Base-by-base conservation (phyloP, 805 yeast species). In the Candida argentea region DNA sequence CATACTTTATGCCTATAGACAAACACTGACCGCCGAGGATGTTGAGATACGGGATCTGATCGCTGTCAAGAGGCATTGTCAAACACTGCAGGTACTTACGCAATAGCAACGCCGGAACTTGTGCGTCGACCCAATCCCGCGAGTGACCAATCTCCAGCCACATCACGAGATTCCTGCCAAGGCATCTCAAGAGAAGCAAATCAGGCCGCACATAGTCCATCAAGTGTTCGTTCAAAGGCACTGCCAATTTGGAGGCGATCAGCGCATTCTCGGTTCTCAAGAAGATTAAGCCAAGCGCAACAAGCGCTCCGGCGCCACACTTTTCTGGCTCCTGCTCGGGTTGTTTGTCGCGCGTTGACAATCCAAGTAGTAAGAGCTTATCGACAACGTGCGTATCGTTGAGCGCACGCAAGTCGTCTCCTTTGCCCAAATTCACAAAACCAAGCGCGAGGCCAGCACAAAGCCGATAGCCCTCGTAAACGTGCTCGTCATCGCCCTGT, bases 391-490 rank as follows among this genome's bases (percentile, higher is more conserved):
- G 75, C 0, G 78, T 64, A 44, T 79, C 91, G 34, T 68, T 68
- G 24, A 73, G 50, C 0, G 76, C 76, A 26, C 67, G 57, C 27
- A 78, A 50, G 34, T 68, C 71, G 29, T 68, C 67, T 1, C 91
- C 94, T 31, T 72, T 70, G 1, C 93, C 95, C 17, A 86, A 50
- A 43, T 87, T 86, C 10, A 86, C 75, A 32, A 76, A 70, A 0
- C 99, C 99, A 11, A 87, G 52, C 0, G 94, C 73, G 23, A 89
- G 70, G 0, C 98, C 98, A 1, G 94, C 93, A 1, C 94, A 82
- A 8, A 84, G 56, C 31, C 93, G 58, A 43, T 87, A 89, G 2
- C 87, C 81, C 50, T 87, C 95, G 50, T 73, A 75, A 2, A 75
- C 73, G 25, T 66, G 54, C 17, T 58, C 65, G 28, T 63, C 64